A percentile compares a stretch with the other conserved stretches of the same genome.
Evolutionary conservation across 2,329 filamentous ascomycete genomes (phyloP).

Genomic region (Dactylellina cionopaga): DNA sequence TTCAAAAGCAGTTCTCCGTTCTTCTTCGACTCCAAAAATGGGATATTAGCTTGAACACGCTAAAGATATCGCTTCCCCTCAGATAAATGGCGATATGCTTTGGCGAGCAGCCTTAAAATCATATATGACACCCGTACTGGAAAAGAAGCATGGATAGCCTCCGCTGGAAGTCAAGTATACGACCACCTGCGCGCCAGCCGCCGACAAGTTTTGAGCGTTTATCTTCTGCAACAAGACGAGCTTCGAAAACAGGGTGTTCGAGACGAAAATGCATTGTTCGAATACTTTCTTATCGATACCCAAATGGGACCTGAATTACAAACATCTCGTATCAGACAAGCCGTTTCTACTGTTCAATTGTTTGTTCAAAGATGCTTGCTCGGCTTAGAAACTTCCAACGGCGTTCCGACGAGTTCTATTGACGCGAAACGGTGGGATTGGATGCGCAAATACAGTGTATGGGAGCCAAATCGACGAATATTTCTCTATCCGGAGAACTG

Average conservation of each 20-base stretch:
- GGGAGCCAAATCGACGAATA: constrained; percentile 58
- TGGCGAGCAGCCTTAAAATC: not conserved
- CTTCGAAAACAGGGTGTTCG: not conserved
- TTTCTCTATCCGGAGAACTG: constrained; percentile 60
- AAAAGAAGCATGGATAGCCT: not conserved
- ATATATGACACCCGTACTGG: not conserved
- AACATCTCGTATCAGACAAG: constrained; percentile 60
- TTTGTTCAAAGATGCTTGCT: constrained; percentile 59
- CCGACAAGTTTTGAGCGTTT: not conserved
- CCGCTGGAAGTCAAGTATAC: not conserved
- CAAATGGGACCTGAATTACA: constrained; percentile 57
- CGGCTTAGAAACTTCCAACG: constrained; percentile 50
- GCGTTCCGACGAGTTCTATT: not conserved
- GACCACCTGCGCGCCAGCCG: not conserved
- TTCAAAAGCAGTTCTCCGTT: not conserved
- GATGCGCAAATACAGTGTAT: constrained; percentile 57
- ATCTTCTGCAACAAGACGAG: not conserved
- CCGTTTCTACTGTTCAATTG: constrained; percentile 58
- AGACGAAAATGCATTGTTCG: constrained; percentile 55
- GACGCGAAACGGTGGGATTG: constrained; percentile 56
- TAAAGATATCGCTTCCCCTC: not conserved
- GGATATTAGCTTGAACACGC: not conserved
- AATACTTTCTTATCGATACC: constrained; percentile 59
- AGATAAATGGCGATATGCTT: not conserved
- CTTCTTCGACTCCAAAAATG: not conserved